Evolutionary conservation across 371 early-diverging fungal genomes (phyloP), one percentile per base, ranked within the genome.

Genomic region (Thermomucor indicae-seudaticae): DNA sequence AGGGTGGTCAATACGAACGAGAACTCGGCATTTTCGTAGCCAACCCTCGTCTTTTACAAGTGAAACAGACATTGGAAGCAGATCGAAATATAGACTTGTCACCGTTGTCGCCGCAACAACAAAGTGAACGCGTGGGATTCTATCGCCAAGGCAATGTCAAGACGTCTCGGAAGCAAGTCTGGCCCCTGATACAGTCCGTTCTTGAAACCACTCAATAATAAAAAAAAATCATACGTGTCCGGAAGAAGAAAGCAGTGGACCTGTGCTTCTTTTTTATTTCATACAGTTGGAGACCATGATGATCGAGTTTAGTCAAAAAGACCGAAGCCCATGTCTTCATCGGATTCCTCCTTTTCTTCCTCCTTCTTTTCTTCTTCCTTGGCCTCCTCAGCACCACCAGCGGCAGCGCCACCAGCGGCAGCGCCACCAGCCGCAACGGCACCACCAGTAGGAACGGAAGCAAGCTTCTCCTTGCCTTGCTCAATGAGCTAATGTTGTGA

Each of bases 391-490:
- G 64, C 75, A 48, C 53, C 75, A 47, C 50, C 78, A 48, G 67
- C 72, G 51, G 64, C 78, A 53, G 64, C 78, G 55, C 58, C 83
- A 57, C 62, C 78, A 60, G 53, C 79, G n/a, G n/a, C n/a, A n/a
- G n/a, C n/a, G 58, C 68, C 75, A 64, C 70, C 80, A 57, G 69
- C 75, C 66, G 86, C 81, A 57, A 73, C 88, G 66, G 86, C 95
- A 78, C 90, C 93, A 70, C 88, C 90, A 63, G 91, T 61, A 63
- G 96, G 94, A 62, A 96, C 89, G 67, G 94, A 88, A 51, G 96
- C 86, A 58, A 97, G 85, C 90, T 97, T 97, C 70, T 79, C 62
- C 61, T 78, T 56, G 70, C 97, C 97, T 70, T 90, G 92, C 60
- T 86, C 90, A 65, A 96, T 89, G 70, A 91, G 77, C 86, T 84